Evolutionary conservation across 495 filamentous ascomycete genomes (phyloP).

Genomic region (Talaromyces nanjingensis): DNA sequence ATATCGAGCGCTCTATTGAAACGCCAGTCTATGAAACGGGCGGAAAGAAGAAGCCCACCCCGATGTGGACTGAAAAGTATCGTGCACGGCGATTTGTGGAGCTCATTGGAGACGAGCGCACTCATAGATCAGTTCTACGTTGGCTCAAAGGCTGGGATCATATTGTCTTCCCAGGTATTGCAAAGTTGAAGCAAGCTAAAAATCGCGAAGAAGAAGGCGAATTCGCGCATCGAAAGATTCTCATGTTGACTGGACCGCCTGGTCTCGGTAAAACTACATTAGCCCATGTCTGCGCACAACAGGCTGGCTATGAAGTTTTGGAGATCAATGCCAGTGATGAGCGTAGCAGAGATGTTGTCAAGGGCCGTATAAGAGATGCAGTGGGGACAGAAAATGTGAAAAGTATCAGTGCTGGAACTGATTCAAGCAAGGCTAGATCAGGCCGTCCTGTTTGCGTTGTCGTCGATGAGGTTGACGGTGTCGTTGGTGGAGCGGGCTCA

Average conservation of each 20-base stretch:
- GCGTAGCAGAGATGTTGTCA: slow-evolving; percentile 65
- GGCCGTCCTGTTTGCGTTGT: slow-evolving; percentile 86
- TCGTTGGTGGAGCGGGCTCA: slow-evolving; percentile 67
- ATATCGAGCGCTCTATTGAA: slow-evolving; percentile 32
- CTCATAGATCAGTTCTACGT: slow-evolving; percentile 81
- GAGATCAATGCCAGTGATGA: slow-evolving; percentile 51
- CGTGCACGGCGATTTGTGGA: slow-evolving; percentile 88
- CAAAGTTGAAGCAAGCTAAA: slow-evolving; percentile 46
- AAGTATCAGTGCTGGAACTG: slow-evolving; percentile 61
- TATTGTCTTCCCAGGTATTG: slow-evolving; percentile 75
- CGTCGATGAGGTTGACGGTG: slow-evolving; percentile 94
- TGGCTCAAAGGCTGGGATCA: slow-evolving; percentile 95
- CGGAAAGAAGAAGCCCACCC: slow-evolving; percentile 30
- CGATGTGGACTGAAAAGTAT: slow-evolving; percentile 86
- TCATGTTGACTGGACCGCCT: slow-evolving; percentile 83
- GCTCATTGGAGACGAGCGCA: slow-evolving; percentile 87
- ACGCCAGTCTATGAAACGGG: slow-evolving; percentile 25
- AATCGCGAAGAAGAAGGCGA: slow-evolving; percentile 47
- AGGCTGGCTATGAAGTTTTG: slow-evolving; percentile 91
- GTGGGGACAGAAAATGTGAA: slow-evolving; percentile 89
- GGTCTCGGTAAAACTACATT: slow-evolving; percentile 94
- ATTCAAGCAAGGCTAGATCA: slow-evolving; percentile 58
- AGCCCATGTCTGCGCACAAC: slow-evolving; percentile 89
- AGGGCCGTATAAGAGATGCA: slow-evolving; percentile 78
- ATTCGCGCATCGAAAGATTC: slow-evolving; percentile 70